phyloP scores from a whole-genome alignment of 495 filamentous ascomycete species.

The Penicillium coprophilum region DNA sequence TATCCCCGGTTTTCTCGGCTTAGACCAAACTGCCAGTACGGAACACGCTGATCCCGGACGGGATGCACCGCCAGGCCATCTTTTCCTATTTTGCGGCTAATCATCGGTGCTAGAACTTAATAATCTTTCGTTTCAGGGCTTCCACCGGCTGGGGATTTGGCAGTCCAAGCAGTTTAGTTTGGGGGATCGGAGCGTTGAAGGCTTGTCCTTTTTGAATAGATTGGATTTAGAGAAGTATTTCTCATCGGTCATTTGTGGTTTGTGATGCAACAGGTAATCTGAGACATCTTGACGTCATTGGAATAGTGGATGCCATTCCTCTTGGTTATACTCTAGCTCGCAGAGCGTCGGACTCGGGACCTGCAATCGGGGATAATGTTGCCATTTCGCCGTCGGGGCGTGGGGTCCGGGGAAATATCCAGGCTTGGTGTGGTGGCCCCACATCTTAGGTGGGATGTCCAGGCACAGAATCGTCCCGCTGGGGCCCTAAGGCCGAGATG shows the following conservation, averaged over 20 bases:
- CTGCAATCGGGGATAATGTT: background rate
- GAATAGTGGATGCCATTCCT: background rate
- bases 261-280: background rate
- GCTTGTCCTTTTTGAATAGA: background rate
- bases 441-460: background rate
- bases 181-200: background rate
- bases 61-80: background rate
- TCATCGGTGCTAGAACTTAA: background rate
- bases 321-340: background rate
- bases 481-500: background rate
- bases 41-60: conserved; percentile 6
- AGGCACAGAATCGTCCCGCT: background rate
- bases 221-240: background rate
- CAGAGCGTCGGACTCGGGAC: background rate
- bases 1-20: background rate
- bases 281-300: background rate
- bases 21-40: background rate
- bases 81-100: conserved; percentile 2
- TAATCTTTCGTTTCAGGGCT: background rate
- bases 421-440: background rate
- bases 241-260: background rate
- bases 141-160: background rate
- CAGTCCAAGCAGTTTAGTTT: background rate
- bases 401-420: background rate
- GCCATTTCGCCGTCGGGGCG: background rate